Evolutionary conservation across 148 eudicot species (phyloP).

Genomic region (Spergularia marina): DNA sequence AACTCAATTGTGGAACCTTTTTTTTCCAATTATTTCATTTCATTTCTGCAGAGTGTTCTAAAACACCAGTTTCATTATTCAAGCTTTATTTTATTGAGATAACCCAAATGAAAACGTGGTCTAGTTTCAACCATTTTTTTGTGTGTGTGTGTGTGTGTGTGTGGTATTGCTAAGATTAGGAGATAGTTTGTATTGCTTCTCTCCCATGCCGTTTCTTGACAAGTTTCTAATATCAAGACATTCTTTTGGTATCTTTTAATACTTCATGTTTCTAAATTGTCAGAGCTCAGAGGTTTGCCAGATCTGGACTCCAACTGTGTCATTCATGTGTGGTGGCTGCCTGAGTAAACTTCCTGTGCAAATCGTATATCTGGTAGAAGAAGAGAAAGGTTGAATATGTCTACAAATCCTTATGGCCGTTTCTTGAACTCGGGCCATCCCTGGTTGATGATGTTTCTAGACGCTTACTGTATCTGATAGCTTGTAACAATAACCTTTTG

Average conservation of each 20-base stretch:
- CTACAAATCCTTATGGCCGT: not conserved
- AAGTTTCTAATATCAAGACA: not conserved
- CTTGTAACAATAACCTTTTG: conserved; percentile 25
- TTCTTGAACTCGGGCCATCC: conserved; percentile 13
- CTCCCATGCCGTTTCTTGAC: not conserved
- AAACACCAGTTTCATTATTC: no score
- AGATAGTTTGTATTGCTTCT: not conserved
- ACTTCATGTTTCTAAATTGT: not conserved
- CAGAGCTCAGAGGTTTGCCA: conserved; percentile 16
- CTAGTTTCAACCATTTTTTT: no score
- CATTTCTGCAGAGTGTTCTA: no score
- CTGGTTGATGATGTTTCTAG: conserved; percentile 8
- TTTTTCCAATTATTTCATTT: no score
- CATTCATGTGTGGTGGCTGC: not conserved
- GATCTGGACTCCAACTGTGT: conserved; percentile 9
- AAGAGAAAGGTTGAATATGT: not conserved
- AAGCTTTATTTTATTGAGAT: no score
- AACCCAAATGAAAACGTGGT: no score
- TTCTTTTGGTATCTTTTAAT: not conserved
- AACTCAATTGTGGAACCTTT: no score
- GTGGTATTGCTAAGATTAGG: not conserved
- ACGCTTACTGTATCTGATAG: conserved; percentile 4
- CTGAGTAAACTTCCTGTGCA: not conserved
- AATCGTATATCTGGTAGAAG: conserved; percentile 3
- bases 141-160: no score